Base-by-base conservation (phyloP, 2,329 filamentous ascomycete genomes). In the Diplodia corticola region DNA sequence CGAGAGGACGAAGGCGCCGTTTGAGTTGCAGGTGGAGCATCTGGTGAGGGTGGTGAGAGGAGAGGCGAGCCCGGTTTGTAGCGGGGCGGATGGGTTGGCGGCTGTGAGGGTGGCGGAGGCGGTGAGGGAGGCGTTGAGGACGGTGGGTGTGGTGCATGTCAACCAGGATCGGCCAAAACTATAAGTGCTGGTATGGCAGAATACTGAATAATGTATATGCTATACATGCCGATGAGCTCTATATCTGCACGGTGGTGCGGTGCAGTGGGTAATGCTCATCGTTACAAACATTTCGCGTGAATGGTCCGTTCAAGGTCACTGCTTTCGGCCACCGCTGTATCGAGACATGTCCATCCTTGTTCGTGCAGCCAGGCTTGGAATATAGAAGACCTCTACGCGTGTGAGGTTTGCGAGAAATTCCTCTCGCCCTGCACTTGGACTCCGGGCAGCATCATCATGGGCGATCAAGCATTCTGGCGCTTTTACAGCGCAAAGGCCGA, bases 91-190 rank as follows among this genome's bases (percentile, higher is more conserved):
- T 67, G 85, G 83, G 0, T 73, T 86, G 54, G 77, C 80, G 35
- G 85, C 84, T 1, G 73, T 87, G 69, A 70, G 80, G 28, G 83
- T 86, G 55, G 85, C 83, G 70, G 79, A 85, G 46, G 83, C 83
- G 15, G 78, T 86, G 40, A 80, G 78, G 68, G 75, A 73, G 66
- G 80, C 82, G 0, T 76, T 86, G 66, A 73, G 73, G 30, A 75
- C 70, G 9, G 77, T 76, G 10, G 53, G 55, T 17, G 55, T 48
- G 40, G 55, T 60, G 10, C 5, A 46, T 4, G 24, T 60, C 22
- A n/a, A 33, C 5, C 9, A 40, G 15, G 40, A 17, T 7, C 15
- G 15, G 22, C 3, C 15, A 3, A 46, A 46, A n/a, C 26, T 60
- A n/a, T 60, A 40, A 44, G 24, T 22, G 10, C 5, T 26, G 7